phyloP scores from a whole-genome alignment of 2,329 filamentous ascomycete species.

The Phyllosticta citriasiana region DNA sequence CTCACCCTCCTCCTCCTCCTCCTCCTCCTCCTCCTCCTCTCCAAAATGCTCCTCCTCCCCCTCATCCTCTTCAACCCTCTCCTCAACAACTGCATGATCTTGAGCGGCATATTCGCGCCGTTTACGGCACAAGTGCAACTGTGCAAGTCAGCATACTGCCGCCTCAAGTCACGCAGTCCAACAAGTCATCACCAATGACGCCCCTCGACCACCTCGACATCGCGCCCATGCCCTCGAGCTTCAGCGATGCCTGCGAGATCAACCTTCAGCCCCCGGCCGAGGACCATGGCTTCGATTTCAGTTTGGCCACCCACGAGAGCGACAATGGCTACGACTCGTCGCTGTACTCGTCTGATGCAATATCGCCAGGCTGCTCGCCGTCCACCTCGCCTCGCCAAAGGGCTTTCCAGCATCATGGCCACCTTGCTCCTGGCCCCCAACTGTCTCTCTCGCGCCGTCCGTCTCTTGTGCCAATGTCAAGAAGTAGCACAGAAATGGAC shows the following conservation, averaged over 20 bases:
- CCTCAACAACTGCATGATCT: conserved; percentile 33
- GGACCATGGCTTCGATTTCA: conserved; percentile 21
- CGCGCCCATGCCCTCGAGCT: conserved; percentile 48
- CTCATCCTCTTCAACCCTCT: conserved; percentile 25
- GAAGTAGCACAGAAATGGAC: conserved; percentile 17
- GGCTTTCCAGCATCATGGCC: conserved; percentile 21
- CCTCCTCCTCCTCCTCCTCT: conserved; percentile 25
- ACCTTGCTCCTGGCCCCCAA: conserved; percentile 14
- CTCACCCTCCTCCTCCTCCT: conserved; percentile 14
- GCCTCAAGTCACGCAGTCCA: conserved; percentile 39
- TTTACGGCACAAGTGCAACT: conserved; percentile 32
- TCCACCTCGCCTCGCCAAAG: conserved; percentile 26
- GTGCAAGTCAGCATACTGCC: conserved; percentile 42
- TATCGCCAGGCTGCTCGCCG: conserved; percentile 33
- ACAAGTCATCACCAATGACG: conserved; percentile 24
- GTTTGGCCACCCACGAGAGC: conserved; percentile 28
- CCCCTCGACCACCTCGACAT: conserved; percentile 40
- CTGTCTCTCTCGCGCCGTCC: conserved; percentile 23
- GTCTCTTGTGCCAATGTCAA: conserved; percentile 17
- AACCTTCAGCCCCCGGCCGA: conserved; percentile 33
- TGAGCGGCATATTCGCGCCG: conserved; percentile 33
- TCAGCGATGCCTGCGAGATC: conserved; percentile 42
- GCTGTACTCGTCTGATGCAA: conserved; percentile 41
- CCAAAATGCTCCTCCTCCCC: conserved; percentile 21
- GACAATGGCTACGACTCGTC: conserved; percentile 40